These are phyloP conservation scores for Camellia sinensis DNA, from an alignment of 148 eudicot species.

Conservation along the genomic window DNA sequence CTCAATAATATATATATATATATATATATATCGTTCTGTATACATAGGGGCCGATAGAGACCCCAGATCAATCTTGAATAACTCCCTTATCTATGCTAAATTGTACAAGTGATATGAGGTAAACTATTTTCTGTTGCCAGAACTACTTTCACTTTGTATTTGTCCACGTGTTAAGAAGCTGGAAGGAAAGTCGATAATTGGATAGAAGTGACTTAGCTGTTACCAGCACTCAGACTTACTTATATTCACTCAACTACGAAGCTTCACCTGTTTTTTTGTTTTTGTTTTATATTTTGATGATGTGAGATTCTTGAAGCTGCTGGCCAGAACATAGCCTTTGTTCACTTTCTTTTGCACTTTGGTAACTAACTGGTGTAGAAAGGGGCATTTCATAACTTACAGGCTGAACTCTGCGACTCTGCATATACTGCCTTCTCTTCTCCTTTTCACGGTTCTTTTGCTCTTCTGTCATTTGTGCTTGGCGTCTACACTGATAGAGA, in stretches of 20 bases:
- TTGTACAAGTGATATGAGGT: background rate
- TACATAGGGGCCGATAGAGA: background rate
- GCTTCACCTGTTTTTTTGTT: background rate
- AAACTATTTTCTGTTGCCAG: background rate
- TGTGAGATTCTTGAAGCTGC: background rate
- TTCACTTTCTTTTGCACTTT: background rate
- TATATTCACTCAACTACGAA: background rate
- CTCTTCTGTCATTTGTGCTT: background rate
- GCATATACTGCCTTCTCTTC: conserved; percentile 3
- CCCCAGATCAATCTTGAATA: background rate
- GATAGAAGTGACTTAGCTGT: background rate
- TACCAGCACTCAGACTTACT: background rate
- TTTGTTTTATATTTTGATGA: background rate
- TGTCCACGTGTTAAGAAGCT: background rate
- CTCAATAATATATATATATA: background rate
- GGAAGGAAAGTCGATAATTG: background rate
- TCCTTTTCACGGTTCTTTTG: conserved; percentile 12
- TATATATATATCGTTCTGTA: background rate
- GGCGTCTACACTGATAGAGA: conserved; percentile 1
- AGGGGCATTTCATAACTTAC: background rate
- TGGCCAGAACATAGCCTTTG: background rate
- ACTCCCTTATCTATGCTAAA: background rate
- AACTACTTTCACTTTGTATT: background rate
- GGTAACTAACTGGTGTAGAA: background rate
- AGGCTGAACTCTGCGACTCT: conserved; percentile 4